A percentile compares a stretch with the other conserved stretches of the same genome.
These are phyloP conservation scores for Nakazawaea anatomiae DNA, from an alignment of 805 yeast genomes.

Conservation along the genomic window DNA sequence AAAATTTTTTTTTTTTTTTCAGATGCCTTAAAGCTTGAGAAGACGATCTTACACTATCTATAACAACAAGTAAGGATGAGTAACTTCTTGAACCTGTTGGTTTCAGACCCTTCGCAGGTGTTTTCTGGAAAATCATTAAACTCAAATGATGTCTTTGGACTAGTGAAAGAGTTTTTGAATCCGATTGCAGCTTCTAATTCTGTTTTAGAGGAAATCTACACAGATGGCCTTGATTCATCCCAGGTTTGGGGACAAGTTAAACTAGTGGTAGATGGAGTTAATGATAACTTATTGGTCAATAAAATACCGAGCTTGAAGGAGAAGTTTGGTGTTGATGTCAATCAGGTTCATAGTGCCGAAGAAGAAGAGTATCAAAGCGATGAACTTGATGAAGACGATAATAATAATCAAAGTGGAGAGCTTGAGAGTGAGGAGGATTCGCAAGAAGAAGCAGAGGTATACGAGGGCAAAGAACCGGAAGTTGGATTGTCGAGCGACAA, in stretches of 20 bases:
- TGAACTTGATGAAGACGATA: slow-evolving; percentile 21
- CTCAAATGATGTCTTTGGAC: slow-evolving; percentile 18
- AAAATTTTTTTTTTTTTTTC: not conserved
- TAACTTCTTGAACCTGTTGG: slow-evolving; percentile 13
- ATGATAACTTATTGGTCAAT: slow-evolving; percentile 53
- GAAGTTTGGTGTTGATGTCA: slow-evolving; percentile 21
- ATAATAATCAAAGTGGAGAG: slow-evolving; percentile 14
- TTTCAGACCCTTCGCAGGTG: slow-evolving; percentile 15
- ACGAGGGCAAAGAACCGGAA: slow-evolving; percentile 11
- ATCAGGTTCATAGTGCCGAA: slow-evolving; percentile 20
- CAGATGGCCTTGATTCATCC: slow-evolving; percentile 82
- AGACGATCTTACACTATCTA: not conserved
- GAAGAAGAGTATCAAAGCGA: slow-evolving; percentile 29
- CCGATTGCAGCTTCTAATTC: slow-evolving; percentile 43
- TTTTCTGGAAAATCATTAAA: slow-evolving; percentile 10
- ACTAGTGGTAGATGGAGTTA: slow-evolving; percentile 74
- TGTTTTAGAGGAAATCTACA: slow-evolving; percentile 72
- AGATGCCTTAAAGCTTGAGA: not conserved
- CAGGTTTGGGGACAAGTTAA: slow-evolving; percentile 95
- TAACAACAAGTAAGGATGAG: slow-evolving; percentile 8
- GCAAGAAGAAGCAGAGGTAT: slow-evolving; percentile 16
- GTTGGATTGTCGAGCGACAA: slow-evolving; percentile 11
- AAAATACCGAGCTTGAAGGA: slow-evolving; percentile 48
- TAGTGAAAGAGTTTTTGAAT: slow-evolving; percentile 49
- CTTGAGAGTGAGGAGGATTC: slow-evolving; percentile 19